Base-by-base conservation (phyloP, 2,329 filamentous ascomycete genomes). In the Alternaria longipes region DNA sequence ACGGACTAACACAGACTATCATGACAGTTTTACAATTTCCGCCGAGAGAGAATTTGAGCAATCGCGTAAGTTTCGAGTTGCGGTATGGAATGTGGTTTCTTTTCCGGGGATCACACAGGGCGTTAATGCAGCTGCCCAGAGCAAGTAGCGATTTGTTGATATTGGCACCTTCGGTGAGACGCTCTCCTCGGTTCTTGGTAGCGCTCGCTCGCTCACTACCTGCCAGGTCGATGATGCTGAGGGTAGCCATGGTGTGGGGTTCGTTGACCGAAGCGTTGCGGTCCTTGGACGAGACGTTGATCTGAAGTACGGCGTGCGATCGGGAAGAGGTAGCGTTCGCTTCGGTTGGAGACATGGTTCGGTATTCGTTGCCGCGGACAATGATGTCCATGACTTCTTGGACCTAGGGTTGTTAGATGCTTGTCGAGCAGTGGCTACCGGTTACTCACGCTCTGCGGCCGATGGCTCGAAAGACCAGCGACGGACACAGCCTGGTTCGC, bases 351-450 rank as follows among this genome's bases (percentile, higher is more conserved):
- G 95, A 98, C 78, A 98, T 95, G 4, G 95, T 99, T 45, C 95
- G 90, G 79, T 91, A 93, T 70, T 96, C 92, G 79, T 99, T 99
- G 65, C 95, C 95, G 76, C 90, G 88, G 56, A 99, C 91, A 75
- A 99, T 97, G 87, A 99, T 97, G 74, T 99, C 94, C 95, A 99
- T 99, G 72, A 99, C 95, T 80, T 99, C 90, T 75, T 96, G 89
- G 14, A 82, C 80, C 80, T 82, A 4, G 14, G 18, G 14, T 18
- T 16, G 56, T 80, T 59, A 81, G 75, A 34, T 38, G 22, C 22
- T 34, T 26, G 11, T 18, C 18, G 8, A 12, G 3, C 8, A 28
- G 16, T 5, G 38, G 5, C 1, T 14, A 9, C n/a, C 11, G 5
- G 12, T 14, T 24, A 59, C 80, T 67, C 60, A 98, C 95, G 75